These are phyloP conservation scores for Pyrenopolyporus hunteri DNA, from an alignment of 495 filamentous ascomycete genomes.

Conservation along the genomic window DNA sequence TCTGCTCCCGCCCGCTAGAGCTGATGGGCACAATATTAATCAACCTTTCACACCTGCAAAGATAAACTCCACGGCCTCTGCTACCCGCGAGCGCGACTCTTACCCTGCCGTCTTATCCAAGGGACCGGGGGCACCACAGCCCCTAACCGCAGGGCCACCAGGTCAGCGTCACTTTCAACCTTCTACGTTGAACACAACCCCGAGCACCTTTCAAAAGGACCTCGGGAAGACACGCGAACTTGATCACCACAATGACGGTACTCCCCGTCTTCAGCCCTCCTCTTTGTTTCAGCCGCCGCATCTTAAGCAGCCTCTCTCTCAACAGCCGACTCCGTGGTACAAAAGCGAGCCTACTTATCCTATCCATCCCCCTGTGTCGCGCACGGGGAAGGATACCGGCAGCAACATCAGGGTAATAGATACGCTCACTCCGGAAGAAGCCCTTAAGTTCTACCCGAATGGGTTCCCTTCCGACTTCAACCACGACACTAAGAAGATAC, in stretches of 20 bases:
- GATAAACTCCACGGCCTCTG: background rate
- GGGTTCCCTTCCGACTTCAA: constrained; percentile 36
- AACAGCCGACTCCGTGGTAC: constrained; percentile 1
- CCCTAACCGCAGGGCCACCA: constrained; percentile 55
- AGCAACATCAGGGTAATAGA: constrained; percentile 17
- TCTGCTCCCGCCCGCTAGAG: constrained; percentile 14
- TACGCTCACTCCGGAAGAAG: constrained; percentile 29
- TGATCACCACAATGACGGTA: constrained; percentile 25
- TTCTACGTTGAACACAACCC: constrained; percentile 36
- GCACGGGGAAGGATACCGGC: background rate
- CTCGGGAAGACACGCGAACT: constrained; percentile 34
- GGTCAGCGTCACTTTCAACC: constrained; percentile 50
- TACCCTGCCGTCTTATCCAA: constrained; percentile 40
- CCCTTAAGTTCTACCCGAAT: constrained; percentile 24
- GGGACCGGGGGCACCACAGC: constrained; percentile 48
- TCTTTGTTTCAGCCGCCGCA: background rate
- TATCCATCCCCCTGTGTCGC: background rate
- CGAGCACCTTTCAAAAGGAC: constrained; percentile 11
- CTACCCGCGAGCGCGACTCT: background rate
- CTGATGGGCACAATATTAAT: constrained; percentile 5
- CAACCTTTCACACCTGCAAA: constrained; percentile 4
- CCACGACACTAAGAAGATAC: constrained; percentile 8
- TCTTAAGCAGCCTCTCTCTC: background rate
- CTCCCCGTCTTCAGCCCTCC: constrained; percentile 10
- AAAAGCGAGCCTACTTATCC: background rate